These are phyloP conservation scores for Lepidopterella palustris DNA, from an alignment of 495 filamentous ascomycete species.

Conservation along the genomic window DNA sequence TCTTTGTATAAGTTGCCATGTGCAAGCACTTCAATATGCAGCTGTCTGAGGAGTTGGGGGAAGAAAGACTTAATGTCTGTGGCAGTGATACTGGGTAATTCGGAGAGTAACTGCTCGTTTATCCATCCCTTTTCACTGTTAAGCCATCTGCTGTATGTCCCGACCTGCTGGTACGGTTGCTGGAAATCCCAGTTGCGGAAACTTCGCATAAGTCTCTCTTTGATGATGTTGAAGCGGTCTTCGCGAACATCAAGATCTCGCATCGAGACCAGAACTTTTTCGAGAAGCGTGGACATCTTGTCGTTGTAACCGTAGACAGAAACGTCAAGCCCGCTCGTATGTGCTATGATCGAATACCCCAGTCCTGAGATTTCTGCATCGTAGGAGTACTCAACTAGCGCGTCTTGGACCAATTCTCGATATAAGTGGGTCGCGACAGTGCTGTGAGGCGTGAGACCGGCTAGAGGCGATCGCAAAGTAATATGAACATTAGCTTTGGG, in stretches of 20 bases:
- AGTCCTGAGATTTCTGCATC: conserved; percentile 91
- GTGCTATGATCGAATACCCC: conserved; percentile 68
- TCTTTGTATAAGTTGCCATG: conserved; percentile 97
- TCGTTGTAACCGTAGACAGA: conserved; percentile 90
- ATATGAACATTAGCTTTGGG: conserved; percentile 84
- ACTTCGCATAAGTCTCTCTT: conserved; percentile 68
- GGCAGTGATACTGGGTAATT: conserved; percentile 64
- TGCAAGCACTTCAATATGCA: conserved; percentile 79
- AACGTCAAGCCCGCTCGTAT: conserved; percentile 67
- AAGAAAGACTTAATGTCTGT: conserved; percentile 72
- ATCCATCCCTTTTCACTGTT: conserved; percentile 69
- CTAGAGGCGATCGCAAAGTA: conserved; percentile 70
- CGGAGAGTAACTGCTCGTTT: conserved; percentile 72
- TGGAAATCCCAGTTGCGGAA: conserved; percentile 82
- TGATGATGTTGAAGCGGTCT: conserved; percentile 85
- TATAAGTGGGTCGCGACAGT: conserved; percentile 73
- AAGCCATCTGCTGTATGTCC: conserved; percentile 77
- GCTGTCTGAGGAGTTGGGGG: conserved; percentile 71
- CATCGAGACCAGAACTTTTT: conserved; percentile 86
- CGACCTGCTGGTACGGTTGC: conserved; percentile 83
- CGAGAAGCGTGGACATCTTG: conserved; percentile 83
- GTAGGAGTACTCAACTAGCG: conserved; percentile 90
- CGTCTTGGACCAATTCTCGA: conserved; percentile 81
- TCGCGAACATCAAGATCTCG: conserved; percentile 72
- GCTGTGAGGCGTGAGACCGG: conserved; percentile 68